A percentile compares a stretch with the other conserved stretches of the same genome.
Conservation (phyloP, 345 rosid genomes). For the Pistacia atlantica region DNA sequence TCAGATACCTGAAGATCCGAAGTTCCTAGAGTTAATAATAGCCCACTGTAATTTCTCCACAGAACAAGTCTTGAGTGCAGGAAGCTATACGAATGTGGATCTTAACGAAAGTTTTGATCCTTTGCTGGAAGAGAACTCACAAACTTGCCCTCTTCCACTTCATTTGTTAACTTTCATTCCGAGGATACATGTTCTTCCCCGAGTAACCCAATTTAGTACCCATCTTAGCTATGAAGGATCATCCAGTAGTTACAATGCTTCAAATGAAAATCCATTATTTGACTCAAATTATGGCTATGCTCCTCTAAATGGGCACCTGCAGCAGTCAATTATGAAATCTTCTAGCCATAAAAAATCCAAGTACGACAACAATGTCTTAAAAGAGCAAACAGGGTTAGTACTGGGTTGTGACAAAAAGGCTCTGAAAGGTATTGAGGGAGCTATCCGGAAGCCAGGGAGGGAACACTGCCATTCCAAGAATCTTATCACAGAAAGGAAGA, state of each 20-base stretch:
- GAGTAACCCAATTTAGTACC: conserved; percentile 17
- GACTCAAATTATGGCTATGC: conserved; percentile 25
- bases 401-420: conserved; percentile 20
- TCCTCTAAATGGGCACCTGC: conserved; percentile 26
- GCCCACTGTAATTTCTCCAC: conserved; percentile 41
- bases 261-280: conserved; percentile 35
- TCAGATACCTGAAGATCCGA: conserved; percentile 68
- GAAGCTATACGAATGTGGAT: conserved; percentile 13
- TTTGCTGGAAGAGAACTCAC: conserved; percentile 28
- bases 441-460: conserved; percentile 30
- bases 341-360: conserved; percentile 24
- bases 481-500: conserved; percentile 75
- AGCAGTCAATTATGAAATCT: conserved; percentile 25
- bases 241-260: conserved; percentile 49
- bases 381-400: conserved; percentile 25
- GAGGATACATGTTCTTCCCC: conserved; percentile 20
- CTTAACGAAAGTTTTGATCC: conserved; percentile 21
- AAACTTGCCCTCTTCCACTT: conserved; percentile 15
- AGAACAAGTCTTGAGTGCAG: conserved; percentile 30
- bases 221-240: conserved; percentile 49
- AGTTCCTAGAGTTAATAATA: conserved; percentile 48
- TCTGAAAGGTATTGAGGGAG: conserved; percentile 17
- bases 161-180: conserved; percentile 27
- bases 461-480: conserved; percentile 63
- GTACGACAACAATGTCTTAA: conserved; percentile 11